A percentile compares a stretch with the other conserved stretches of the same genome.
Conservation (phyloP, 257 asterid genomes). For the Euphrasia confusa region DNA sequence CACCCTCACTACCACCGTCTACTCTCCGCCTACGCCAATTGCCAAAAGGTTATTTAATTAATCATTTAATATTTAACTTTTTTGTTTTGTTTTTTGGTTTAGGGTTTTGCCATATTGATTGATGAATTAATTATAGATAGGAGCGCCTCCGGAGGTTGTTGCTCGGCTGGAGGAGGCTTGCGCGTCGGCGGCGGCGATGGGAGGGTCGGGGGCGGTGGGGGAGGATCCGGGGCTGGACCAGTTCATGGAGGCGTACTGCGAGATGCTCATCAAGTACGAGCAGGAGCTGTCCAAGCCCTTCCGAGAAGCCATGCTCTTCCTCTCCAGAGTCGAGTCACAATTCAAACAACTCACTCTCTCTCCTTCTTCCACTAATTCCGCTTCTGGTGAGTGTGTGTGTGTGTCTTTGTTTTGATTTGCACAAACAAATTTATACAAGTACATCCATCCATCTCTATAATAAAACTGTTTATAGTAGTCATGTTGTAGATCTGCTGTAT, state of each 20-base stretch:
- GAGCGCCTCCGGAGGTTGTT: constrained; percentile 97
- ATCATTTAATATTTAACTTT: no score
- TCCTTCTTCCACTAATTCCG: constrained; percentile 40
- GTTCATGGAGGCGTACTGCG: constrained; percentile 98
- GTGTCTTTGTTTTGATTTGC: not conserved
- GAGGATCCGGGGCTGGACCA: constrained; percentile 93
- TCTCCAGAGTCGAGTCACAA: constrained; percentile 75
- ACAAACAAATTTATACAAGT: no score
- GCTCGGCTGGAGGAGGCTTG: constrained; percentile 78
- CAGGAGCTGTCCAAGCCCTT: constrained; percentile 94
- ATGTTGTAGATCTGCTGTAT: constrained; percentile 28
- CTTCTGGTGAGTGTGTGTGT: constrained; percentile 49
- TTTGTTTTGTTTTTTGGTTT: not conserved
- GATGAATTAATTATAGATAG: constrained; percentile 41
- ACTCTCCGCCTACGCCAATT: constrained; percentile 66
- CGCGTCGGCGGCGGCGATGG: constrained; percentile 47
- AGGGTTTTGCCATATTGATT: not conserved
- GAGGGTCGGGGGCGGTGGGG: constrained; percentile 43
- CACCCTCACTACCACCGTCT: constrained; percentile 93
- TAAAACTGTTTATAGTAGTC: constrained; percentile 15
- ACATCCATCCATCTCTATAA: no score
- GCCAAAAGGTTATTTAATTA: constrained; percentile 33
- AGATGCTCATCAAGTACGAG: constrained; percentile 80
- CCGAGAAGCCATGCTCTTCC: constrained; percentile 89
- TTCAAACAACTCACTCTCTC: constrained; percentile 65